Conservation (phyloP, 108 stramenopile genomes). For the Skeletonema grethae region DNA sequence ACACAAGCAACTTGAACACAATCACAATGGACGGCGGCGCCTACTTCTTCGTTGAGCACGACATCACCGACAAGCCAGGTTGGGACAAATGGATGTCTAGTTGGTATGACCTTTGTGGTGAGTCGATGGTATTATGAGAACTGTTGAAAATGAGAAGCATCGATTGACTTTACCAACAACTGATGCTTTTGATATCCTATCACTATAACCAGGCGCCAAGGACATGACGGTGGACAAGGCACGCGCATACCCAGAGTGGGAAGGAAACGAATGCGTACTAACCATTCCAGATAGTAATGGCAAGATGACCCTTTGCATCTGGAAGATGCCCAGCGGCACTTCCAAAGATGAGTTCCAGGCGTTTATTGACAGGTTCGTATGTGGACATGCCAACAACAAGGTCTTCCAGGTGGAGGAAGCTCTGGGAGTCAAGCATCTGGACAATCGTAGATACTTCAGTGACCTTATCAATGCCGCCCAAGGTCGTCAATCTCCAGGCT, state of each 20-base stretch:
- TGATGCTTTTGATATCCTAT: background rate
- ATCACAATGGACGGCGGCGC: background rate
- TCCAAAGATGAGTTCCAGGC: background rate
- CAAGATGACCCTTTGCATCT: background rate
- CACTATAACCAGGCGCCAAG: background rate
- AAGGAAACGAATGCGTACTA: background rate
- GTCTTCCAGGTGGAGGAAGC: background rate
- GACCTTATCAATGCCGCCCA: background rate
- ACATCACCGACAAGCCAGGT: background rate
- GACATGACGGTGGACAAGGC: slow-evolving; percentile 1
- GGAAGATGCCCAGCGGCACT: background rate
- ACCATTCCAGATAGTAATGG: background rate
- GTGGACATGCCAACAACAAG: background rate
- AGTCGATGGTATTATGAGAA: background rate
- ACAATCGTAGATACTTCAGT: background rate
- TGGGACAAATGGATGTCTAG: background rate
- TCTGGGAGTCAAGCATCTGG: background rate
- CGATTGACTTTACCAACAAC: too few species aligned
- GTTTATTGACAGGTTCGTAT: background rate
- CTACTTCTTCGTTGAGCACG: background rate
- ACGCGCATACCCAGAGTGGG: background rate
- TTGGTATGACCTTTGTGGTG: background rate
- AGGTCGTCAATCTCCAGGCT: background rate
- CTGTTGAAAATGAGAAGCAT: background rate
- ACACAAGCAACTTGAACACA: background rate